phyloP scores from a whole-genome alignment of 2,329 filamentous ascomycete species.

The Fusarium mundagurra region DNA sequence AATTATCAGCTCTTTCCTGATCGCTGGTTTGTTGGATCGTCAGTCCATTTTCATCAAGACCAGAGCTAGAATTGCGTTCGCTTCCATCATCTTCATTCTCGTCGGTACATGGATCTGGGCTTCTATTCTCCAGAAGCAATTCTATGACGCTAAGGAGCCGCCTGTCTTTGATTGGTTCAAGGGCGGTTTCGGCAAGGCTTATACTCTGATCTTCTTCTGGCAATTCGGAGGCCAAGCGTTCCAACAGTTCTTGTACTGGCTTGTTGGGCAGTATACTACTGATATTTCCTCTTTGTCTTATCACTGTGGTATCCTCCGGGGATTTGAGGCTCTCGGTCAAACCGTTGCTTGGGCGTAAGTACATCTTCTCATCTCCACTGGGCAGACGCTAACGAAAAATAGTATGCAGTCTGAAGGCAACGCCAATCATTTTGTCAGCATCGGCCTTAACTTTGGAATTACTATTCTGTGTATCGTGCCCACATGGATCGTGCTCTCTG shows the following conservation, averaged over 20 bases:
- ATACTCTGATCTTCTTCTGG: conserved; percentile 34
- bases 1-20: conserved; percentile 9
- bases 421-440: conserved; percentile 21
- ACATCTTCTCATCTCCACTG: no score
- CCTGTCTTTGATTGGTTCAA: conserved; percentile 33
- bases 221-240: conserved; percentile 32
- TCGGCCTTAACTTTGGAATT: conserved; percentile 16
- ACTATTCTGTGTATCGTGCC: conserved; percentile 5
- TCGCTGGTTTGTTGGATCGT: conserved; percentile 11
- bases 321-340: conserved; percentile 14
- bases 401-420: conserved; percentile 22
- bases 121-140: conserved; percentile 27
- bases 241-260: conserved; percentile 23
- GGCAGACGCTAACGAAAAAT: not conserved
- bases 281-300: conserved; percentile 8
- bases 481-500: conserved; percentile 15
- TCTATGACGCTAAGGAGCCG: conserved; percentile 16
- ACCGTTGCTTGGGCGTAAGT: conserved; percentile 25
- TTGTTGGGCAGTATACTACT: conserved; percentile 13
- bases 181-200: conserved; percentile 30
- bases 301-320: conserved; percentile 17
- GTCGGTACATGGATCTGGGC: conserved; percentile 32
- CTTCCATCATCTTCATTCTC: not conserved
- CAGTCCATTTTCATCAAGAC: conserved; percentile 35
- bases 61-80: conserved; percentile 10